Evolutionary conservation across 208 protist species (phyloP).

Genomic region (Trypanosoma theileri): DNA sequence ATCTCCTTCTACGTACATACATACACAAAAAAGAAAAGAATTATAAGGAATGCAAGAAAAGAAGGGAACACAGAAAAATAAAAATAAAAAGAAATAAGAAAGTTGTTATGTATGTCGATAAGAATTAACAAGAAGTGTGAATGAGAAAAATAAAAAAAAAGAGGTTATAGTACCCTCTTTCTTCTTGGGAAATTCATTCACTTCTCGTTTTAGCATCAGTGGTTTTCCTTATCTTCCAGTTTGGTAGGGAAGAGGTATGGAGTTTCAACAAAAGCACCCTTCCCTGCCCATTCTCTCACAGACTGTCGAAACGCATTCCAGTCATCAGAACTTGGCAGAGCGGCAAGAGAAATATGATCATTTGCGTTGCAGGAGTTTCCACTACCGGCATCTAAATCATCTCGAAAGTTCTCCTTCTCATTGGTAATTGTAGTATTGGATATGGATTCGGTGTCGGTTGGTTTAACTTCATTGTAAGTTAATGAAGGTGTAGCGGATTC

Average conservation of each 20-base stretch:
- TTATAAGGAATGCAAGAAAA: slow-evolving; percentile 2
- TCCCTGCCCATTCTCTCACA: slow-evolving; percentile 1
- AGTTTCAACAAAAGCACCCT: not conserved
- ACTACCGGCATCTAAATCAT: not conserved
- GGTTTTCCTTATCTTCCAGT: too few relatives aligned
- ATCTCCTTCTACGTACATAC: too few relatives aligned
- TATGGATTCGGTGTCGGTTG: not conserved
- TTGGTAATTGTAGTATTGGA: not conserved
- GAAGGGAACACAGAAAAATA: slow-evolving; percentile 12
- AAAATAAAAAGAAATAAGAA: not conserved
- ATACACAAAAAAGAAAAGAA: slow-evolving; percentile 2
- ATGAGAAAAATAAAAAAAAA: slow-evolving; percentile 17
- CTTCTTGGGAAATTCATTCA: too few relatives aligned
- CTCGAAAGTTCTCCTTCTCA: not conserved
- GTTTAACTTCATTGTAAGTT: not conserved
- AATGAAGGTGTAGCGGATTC: not conserved
- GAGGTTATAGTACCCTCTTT: too few relatives aligned
- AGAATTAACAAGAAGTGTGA: slow-evolving; percentile 18
- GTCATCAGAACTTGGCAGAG: not conserved
- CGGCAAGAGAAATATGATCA: not conserved
- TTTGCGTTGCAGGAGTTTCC: not conserved
- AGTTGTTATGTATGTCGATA: slow-evolving; percentile 1
- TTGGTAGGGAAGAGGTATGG: too few relatives aligned
- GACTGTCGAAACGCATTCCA: slow-evolving; percentile 15
- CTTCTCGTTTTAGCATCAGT: too few relatives aligned